phyloP scores from a whole-genome alignment of 495 filamentous ascomycete genomes.

The Stereocaulon alpinum region DNA sequence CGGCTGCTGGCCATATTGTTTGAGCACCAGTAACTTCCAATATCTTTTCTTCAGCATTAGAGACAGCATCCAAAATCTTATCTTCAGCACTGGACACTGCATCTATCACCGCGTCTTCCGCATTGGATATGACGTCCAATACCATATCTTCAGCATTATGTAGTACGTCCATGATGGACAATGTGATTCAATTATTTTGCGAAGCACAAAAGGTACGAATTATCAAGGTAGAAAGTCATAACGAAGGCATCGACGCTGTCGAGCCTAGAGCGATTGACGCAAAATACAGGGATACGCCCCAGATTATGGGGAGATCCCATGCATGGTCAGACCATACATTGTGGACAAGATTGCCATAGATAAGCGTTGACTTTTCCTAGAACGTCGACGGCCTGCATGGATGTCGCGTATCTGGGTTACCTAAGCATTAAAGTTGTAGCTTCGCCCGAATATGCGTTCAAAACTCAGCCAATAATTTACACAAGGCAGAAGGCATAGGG shows the following conservation, averaged over 20 bases:
- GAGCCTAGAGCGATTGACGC: background rate
- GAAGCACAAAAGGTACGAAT: background rate
- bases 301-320: background rate
- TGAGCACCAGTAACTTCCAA: constrained; percentile 1
- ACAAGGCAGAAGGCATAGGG: background rate
- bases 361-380: background rate
- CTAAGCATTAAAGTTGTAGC: background rate
- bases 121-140: background rate
- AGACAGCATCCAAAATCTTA: background rate
- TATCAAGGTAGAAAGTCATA: background rate
- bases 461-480: background rate
- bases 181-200: background rate
- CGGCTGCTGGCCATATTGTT: constrained; percentile 3
- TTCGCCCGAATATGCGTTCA: background rate
- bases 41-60: background rate
- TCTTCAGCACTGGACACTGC: background rate
- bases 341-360: background rate
- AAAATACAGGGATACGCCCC: background rate
- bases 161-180: background rate
- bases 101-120: background rate
- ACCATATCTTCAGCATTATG: background rate
- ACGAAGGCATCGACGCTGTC: background rate
- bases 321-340: background rate
- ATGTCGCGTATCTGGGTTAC: background rate
- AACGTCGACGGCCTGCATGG: background rate